phyloP scores from a whole-genome alignment of 768 basidiomycete species.

The Tulasnella calospora region DNA sequence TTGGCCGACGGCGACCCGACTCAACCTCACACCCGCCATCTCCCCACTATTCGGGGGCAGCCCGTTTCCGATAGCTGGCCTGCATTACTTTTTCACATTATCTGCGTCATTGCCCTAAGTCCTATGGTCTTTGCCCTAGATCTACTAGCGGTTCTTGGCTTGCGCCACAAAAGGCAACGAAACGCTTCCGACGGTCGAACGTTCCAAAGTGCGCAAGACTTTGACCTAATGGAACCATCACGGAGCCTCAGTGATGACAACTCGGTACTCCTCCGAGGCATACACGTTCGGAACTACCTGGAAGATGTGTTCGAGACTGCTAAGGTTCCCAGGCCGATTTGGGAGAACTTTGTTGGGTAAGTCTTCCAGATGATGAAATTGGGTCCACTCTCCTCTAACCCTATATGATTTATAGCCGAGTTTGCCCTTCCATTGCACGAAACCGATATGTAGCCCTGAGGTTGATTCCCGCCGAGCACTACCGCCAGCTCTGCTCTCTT shows the following conservation, averaged over 20 bases:
- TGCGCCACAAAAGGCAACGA: background rate
- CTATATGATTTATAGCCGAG: background rate
- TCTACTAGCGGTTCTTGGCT: background rate
- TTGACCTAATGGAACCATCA: background rate
- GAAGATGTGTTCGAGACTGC: background rate
- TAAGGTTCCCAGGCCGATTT: background rate
- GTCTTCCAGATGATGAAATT: background rate
- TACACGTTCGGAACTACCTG: background rate
- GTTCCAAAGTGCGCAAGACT: background rate
- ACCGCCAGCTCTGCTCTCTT: background rate
- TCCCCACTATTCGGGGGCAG: background rate
- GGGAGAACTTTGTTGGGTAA: constrained; percentile 7
- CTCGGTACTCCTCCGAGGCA: constrained; percentile 2
- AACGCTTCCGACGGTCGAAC: background rate
- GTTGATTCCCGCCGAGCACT: background rate
- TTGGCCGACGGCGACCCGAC: background rate
- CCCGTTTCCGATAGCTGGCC: background rate
- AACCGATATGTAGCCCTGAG: background rate
- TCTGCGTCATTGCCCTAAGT: background rate
- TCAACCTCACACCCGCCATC: background rate
- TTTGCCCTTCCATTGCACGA: background rate
- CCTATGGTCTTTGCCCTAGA: background rate
- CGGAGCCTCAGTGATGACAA: background rate
- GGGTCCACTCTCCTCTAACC: background rate
- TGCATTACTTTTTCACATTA: background rate